Conservation (phyloP, 495 filamentous ascomycete species). For the Aspergillus olivimuriae region DNA sequence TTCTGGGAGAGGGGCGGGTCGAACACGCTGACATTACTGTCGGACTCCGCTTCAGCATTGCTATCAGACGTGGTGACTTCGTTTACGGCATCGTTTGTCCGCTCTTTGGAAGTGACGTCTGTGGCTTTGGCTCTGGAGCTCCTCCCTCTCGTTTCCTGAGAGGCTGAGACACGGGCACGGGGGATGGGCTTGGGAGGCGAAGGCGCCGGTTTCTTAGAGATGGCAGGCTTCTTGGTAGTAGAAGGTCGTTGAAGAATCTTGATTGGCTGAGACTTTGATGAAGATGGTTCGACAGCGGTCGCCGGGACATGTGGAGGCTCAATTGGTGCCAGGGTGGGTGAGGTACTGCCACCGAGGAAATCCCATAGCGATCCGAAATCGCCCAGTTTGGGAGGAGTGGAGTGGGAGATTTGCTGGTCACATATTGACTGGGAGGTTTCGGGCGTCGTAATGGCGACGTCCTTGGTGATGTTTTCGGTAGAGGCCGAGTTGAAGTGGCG, state of each 20-base stretch:
- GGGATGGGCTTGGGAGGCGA: conserved; percentile 11
- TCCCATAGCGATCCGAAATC: conserved; percentile 38
- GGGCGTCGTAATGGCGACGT: conserved; percentile 2
- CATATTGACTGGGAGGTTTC: neutral
- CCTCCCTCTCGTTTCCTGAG: too few species aligned
- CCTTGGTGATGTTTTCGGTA: neutral
- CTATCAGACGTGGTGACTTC: conserved; percentile 25
- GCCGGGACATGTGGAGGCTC: conserved; percentile 3
- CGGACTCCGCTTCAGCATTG: conserved; percentile 28
- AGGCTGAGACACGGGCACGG: conserved; percentile 4
- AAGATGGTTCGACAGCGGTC: neutral
- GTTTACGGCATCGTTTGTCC: neutral
- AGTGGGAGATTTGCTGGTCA: neutral
- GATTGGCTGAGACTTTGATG: conserved; percentile 3
- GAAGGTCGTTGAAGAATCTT: conserved; percentile 17
- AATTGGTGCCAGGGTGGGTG: neutral
- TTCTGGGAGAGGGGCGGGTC: conserved; percentile 21
- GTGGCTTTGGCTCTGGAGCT: conserved; percentile 4
- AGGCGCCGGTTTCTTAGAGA: conserved; percentile 2
- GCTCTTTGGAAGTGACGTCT: neutral
- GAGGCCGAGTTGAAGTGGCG: conserved; percentile 5
- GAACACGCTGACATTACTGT: conserved; percentile 27
- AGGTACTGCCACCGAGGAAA: conserved; percentile 15
- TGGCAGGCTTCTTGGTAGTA: neutral
- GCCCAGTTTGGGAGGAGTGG: conserved; percentile 22